A percentile compares a stretch with the other conserved stretches of the same genome.
phyloP scores from a whole-genome alignment of 352 stramenopile genomes.

The Hyphochytrium catenoides region DNA sequence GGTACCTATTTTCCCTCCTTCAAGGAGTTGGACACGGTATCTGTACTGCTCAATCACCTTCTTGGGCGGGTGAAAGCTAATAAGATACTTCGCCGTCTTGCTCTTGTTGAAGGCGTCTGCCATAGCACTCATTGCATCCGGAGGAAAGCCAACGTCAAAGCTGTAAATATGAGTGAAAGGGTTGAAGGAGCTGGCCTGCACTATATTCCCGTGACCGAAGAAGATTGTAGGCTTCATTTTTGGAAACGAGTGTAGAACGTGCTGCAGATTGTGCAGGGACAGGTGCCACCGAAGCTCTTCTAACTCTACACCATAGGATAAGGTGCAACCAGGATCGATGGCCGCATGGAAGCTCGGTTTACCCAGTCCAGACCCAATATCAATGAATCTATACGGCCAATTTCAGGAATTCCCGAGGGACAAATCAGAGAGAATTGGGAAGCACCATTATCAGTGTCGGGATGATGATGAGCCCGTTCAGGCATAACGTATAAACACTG shows the following conservation, averaged over 20 bases:
- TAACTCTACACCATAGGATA: constrained; percentile 86
- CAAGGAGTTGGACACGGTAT: constrained; percentile 68
- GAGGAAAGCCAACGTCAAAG: constrained; percentile 95
- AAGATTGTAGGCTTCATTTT: constrained; percentile 30
- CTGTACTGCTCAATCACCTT: constrained; percentile 77
- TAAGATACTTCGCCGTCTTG: constrained; percentile 59
- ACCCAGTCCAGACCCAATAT: constrained; percentile 86
- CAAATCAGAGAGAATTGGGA: too few species aligned
- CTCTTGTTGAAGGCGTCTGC: constrained; percentile 77
- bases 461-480: too few species aligned
- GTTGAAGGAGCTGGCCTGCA: constrained; percentile 71
- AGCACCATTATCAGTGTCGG: too few species aligned
- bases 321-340: constrained; percentile 78
- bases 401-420: too few species aligned
- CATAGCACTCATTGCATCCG: constrained; percentile 72
- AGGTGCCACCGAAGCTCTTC: constrained; percentile 82
- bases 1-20: constrained; percentile 56
- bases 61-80: constrained; percentile 76
- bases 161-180: constrained; percentile 96
- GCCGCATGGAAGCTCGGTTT: constrained; percentile 94
- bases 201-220: constrained; percentile 84
- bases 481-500: too few species aligned
- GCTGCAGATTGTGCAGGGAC: constrained; percentile 73
- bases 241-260: constrained; percentile 31
- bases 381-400: constrained; percentile 89